These are phyloP conservation scores for Neurospora africana DNA, from an alignment of 495 filamentous ascomycete genomes.

Conservation along the genomic window DNA sequence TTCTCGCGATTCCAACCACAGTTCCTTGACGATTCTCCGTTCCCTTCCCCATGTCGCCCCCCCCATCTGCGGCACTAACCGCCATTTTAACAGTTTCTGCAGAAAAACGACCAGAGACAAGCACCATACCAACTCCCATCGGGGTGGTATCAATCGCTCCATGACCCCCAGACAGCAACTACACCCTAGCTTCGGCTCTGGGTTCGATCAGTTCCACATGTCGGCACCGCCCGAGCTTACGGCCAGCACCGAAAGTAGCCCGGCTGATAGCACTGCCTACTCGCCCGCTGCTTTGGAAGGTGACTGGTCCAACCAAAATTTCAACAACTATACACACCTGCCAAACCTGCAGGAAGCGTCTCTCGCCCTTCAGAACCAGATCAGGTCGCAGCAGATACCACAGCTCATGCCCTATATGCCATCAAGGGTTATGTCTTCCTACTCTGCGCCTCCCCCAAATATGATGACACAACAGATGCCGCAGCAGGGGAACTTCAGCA, in stretches of 20 bases:
- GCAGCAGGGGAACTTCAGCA: background rate
- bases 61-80: slow-evolving; percentile 16
- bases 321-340: slow-evolving; percentile 35
- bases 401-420: slow-evolving; percentile 8
- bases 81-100: slow-evolving; percentile 54
- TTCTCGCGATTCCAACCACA: background rate
- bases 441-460: background rate
- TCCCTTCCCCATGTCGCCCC: slow-evolving; percentile 3
- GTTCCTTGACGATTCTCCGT: background rate
- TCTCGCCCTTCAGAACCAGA: slow-evolving; percentile 11
- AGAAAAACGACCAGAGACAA: slow-evolving; percentile 84
- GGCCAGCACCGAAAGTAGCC: slow-evolving; percentile 36
- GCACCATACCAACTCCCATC: slow-evolving; percentile 62
- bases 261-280: background rate
- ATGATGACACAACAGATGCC: background rate
- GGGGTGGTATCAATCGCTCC: slow-evolving; percentile 46
- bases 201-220: slow-evolving; percentile 16
- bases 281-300: slow-evolving; percentile 29
- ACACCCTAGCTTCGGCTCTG: slow-evolving; percentile 9
- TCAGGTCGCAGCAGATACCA: slow-evolving; percentile 7
- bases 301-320: background rate
- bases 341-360: slow-evolving; percentile 27
- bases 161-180: slow-evolving; percentile 33
- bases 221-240: slow-evolving; percentile 23
- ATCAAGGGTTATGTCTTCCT: background rate